These are phyloP conservation scores for Fusarium camptoceras DNA, from an alignment of 2,329 filamentous ascomycete species.

Conservation along the genomic window DNA sequence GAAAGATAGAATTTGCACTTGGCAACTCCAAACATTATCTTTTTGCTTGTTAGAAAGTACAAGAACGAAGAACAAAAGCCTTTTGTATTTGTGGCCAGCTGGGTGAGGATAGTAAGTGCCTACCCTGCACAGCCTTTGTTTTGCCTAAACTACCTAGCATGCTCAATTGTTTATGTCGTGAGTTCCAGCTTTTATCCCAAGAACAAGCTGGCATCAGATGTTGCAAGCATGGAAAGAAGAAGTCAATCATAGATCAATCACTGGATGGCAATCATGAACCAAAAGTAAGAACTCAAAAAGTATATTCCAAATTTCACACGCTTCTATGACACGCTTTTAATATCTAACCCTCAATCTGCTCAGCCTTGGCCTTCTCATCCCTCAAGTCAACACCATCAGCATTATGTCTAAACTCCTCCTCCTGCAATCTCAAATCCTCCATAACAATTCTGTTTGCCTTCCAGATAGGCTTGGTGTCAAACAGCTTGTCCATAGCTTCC, in stretches of 20 bases:
- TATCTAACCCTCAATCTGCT: slow-evolving; percentile 44
- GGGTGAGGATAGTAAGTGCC: neutral
- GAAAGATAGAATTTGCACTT: no score
- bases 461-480: slow-evolving; percentile 61
- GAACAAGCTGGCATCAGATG: no score
- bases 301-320: neutral
- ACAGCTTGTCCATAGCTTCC: slow-evolving; percentile 73
- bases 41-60: neutral
- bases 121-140: neutral
- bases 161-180: neutral
- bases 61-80: fast-evolving
- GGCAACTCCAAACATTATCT: fast-evolving
- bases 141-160: no score
- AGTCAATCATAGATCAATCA: no score
- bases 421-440: slow-evolving; percentile 54
- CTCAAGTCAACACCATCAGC: slow-evolving; percentile 43
- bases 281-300: neutral
- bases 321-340: neutral
- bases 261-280: neutral
- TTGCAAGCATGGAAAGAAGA: no score
- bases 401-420: slow-evolving; percentile 52
- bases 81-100: no score
- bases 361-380: slow-evolving; percentile 46
- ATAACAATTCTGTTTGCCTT: slow-evolving; percentile 59
- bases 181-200: no score